A percentile compares a stretch with the other conserved stretches of the same genome.
Evolutionary conservation across 208 protist genomes (phyloP).

Genomic region (Wallacemonas rigidus): DNA sequence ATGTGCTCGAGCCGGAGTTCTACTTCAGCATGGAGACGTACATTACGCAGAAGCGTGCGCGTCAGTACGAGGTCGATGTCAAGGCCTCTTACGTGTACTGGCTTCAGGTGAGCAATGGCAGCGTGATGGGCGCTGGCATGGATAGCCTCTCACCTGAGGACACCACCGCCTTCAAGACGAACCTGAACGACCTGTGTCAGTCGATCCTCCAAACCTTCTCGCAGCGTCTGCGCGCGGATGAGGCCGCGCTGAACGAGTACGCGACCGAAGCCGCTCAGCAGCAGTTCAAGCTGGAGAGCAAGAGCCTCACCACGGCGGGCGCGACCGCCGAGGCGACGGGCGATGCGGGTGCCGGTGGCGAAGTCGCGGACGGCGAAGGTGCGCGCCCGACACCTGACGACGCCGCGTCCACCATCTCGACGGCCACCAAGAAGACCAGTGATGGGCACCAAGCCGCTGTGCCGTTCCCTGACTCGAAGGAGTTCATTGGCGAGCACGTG

Average conservation of each 20-base stretch:
- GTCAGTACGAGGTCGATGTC: constrained; percentile 84
- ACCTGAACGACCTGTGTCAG: constrained; percentile 53
- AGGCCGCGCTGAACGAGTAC: constrained; percentile 62
- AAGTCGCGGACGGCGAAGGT: constrained; percentile 2
- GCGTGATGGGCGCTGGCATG: constrained; percentile 42
- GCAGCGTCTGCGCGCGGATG: constrained; percentile 71
- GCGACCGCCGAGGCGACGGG: not conserved
- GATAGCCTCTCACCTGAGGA: constrained; percentile 38
- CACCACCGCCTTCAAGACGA: constrained; percentile 42
- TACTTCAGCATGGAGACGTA: constrained; percentile 85
- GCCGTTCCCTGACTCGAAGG: constrained; percentile 77
- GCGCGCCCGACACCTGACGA: not conserved
- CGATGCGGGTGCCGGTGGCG: not conserved
- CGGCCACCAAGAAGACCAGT: not conserved
- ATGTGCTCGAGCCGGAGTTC: constrained; percentile 57
- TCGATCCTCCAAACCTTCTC: constrained; percentile 73
- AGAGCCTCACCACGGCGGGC: not conserved
- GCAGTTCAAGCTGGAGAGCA: constrained; percentile 16
- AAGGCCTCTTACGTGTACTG: constrained; percentile 85
- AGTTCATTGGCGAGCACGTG: constrained; percentile 82
- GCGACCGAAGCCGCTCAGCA: constrained; percentile 51
- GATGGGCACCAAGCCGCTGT: not conserved
- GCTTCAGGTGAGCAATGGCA: constrained; percentile 54
- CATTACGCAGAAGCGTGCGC: constrained; percentile 83
- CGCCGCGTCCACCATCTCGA: not conserved